phyloP scores from a whole-genome alignment of 495 filamentous ascomycete species.

The Arthonia radiata region DNA sequence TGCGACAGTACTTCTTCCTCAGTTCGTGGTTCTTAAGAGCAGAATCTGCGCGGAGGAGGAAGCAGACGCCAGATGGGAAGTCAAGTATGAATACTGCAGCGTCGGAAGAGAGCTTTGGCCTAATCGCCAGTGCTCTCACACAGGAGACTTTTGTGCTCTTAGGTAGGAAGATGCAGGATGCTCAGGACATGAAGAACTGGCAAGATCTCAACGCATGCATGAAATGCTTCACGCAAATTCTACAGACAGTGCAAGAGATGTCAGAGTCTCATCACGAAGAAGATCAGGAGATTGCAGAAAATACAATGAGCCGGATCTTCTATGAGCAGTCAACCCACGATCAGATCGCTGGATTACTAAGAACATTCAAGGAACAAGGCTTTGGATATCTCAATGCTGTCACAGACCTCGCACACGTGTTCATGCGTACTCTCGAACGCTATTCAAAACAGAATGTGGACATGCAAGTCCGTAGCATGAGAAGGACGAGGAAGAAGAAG shows the following conservation, averaged over 20 bases:
- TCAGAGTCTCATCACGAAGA: slow-evolving; percentile 59
- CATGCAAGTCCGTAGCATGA: slow-evolving; percentile 66
- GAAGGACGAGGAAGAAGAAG: slow-evolving; percentile 40
- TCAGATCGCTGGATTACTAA: slow-evolving; percentile 47
- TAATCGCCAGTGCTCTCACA: slow-evolving; percentile 71
- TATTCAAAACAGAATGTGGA: slow-evolving; percentile 90
- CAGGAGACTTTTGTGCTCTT: slow-evolving; percentile 81
- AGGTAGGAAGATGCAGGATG: slow-evolving; percentile 55
- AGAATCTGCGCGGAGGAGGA: slow-evolving; percentile 43
- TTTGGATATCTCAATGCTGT: slow-evolving; percentile 82
- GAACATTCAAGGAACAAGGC: slow-evolving; percentile 75
- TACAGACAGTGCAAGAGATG: slow-evolving; percentile 84
- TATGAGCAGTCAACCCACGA: slow-evolving; percentile 94
- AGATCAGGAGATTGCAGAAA: slow-evolving; percentile 93
- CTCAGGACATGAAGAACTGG: slow-evolving; percentile 65
- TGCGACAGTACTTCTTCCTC: slow-evolving; percentile 73
- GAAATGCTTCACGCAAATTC: slow-evolving; percentile 63
- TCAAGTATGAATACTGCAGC: slow-evolving; percentile 15
- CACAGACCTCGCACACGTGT: slow-evolving; percentile 79
- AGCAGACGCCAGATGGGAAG: slow-evolving; percentile 12
- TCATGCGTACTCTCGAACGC: slow-evolving; percentile 70
- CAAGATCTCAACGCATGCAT: slow-evolving; percentile 65
- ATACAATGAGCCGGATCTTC: slow-evolving; percentile 87
- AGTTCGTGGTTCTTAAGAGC: slow-evolving; percentile 87
- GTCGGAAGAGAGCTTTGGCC: slow-evolving; percentile 51